Evolutionary conservation across 202 grass and related monocot genomes (phyloP), one percentile per base, ranked within the genome.

Genomic region (Saccharum hybrid): DNA sequence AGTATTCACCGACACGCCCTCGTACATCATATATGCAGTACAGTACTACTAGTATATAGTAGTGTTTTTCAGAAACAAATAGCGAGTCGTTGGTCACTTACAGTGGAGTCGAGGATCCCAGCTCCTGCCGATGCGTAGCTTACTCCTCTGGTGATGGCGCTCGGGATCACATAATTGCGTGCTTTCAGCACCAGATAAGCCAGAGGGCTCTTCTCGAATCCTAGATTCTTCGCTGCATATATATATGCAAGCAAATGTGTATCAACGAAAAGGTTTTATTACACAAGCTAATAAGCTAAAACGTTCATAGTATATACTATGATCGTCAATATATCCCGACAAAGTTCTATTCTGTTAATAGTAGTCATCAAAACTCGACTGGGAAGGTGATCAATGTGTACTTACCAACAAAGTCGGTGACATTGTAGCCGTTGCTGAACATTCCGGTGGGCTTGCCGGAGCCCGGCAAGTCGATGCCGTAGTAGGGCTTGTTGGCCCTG

Each of bases 351-450:
- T 3, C 42, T 45, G 10, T 42, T 10, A 42, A 10, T 45, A 11
- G 42, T 43, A 45, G 3, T 34, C 33, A 13, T 45, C 11, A 48
- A 3, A 48, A 15, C 4, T 49, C 1, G 3, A 49, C 12, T 15
- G 0, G 2, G 0, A 11, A 18, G 0, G 2, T 0, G 46, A 51
- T 26, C 26, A 26, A 16, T 45, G 42, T 45, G 42, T 45, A 7
- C n/a, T 7, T 40, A 84, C 86, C 81, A 8, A 86, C 43, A 49
- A 63, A 90, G 67, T 90, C 88, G 39, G 80, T 83, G 19, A 42
- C 16, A 68, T 82, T 78, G 81, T 88, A 88, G 49, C 90, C 90
- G 3, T 92, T 92, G 90, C 86, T 92, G 48, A 92, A 92, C 37
- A 86, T 82, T 63, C 90, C 90, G 61, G 90, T 88, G 3, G 86